Evolutionary conservation across 805 yeast genomes (phyloP), one percentile per base, ranked within the genome.

Genomic region (Yamadazyma phyllophila): DNA sequence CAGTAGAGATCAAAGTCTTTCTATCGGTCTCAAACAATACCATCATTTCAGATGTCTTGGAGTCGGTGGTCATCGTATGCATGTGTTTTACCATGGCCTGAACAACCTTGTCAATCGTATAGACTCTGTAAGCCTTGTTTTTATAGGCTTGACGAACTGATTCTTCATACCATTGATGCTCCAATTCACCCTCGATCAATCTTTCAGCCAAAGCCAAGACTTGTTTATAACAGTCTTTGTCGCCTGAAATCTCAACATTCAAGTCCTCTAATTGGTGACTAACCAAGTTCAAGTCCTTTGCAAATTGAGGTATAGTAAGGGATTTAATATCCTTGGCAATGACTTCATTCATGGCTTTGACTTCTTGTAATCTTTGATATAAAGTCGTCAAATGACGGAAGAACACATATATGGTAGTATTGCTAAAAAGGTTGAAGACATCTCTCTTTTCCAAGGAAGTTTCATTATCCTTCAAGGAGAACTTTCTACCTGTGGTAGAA

Each of bases 141-240:
- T 94, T 80, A 70, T 87, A 94, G 0, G 95, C 97, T 72, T 92
- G 97, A 51, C 99, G 88, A 48, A 94, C 68, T 13, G 96, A 80
- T 65, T 94, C 99, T 69, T 94, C 99, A 63, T 87, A 95, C 85
- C 90, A 83, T 64, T 85, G 94, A 51, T 88, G 96, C 59, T 94
- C 99, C 40, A 94, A 68, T 31, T 89, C 94, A 26, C 96, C 96
- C 53, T 88, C 94, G 52, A 94, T 85, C 42, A 89, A 72, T 52
- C 81, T 79, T 53, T 81, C 88, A 47, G 95, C 80, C 45, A 94
- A 73, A 2, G 71, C 73, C 47, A 94, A 70, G n/a, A 89, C 78
- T 64, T 92, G 97, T 30, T 74, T 69, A 63, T 94, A 94, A 31
- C 88, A 82, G 57, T 83, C 81, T 20, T 74, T 75, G 14, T 59